Evolutionary conservation across 768 basidiomycete genomes (phyloP), one percentile per base, ranked within the genome.

Genomic region (Collybia nuda): DNA sequence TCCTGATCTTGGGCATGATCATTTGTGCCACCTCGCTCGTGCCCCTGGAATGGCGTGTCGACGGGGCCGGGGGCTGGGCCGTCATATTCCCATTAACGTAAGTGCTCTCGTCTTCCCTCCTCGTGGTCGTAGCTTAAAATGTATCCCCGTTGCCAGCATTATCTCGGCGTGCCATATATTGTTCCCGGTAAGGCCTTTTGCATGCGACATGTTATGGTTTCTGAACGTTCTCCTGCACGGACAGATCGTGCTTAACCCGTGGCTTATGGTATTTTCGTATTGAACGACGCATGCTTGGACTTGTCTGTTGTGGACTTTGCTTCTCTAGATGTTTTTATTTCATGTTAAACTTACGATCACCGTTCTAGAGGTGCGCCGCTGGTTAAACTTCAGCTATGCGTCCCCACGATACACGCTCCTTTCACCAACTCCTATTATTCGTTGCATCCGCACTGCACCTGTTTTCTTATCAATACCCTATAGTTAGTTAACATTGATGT

Each of bases 1-100:
- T 79, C 38, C 57, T 93, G 32, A 74, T 85, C 47, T 73, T 68
- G 1, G 78, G 71, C 26, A 82, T 91, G 62, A 66, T 83, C 48
- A 60, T 93, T 22, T 80, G 60, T 37, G 65, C 73, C 26, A 77
- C 77, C 51, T 55, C 60, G 5, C 62, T 65, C 59, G 89, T 66
- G 64, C 87, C 79, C 0, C 43, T 70, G 0, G 78, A 73, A 22
- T 94, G 88, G 85, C 67, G 74, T 40, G 77, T 69, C 48, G 75
- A 56, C 61, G 82, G 85, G 0, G 56, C 64, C 0, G 70, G 36
- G 3, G 53, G 77, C 43, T 88, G 90, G 85, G 87, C 88, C 19
- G 85, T 91, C 8, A 82, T 86, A 39, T 76, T 93, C 45, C 93
- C 93, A 0, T 72, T 93, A 40, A 64, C 73, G 76, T 80, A 56